phyloP scores from a whole-genome alignment of 1,284 basidiomycete species.

The Ustilago vetiveriae region DNA sequence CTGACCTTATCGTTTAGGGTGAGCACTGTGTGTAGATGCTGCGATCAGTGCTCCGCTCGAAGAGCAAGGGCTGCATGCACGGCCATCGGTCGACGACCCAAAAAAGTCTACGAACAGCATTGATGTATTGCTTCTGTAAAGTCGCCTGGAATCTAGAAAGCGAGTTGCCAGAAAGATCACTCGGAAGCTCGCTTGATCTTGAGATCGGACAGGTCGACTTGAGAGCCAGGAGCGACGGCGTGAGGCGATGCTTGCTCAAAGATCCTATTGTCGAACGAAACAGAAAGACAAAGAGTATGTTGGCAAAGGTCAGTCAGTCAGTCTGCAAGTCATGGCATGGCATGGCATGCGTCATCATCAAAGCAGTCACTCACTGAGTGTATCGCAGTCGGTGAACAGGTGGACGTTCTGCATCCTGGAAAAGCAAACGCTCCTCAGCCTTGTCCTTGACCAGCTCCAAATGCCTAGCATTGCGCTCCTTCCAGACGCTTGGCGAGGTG shows the following conservation, averaged over 20 bases:
- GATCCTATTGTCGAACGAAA: conserved; percentile 18
- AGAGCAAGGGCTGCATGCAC: too few relatives aligned
- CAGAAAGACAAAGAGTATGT: too few relatives aligned
- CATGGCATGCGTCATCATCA: too few relatives aligned
- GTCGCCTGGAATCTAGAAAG: conserved; percentile 3
- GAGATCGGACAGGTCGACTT: conserved; percentile 60
- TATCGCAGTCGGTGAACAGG: conserved; percentile 56
- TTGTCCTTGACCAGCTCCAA: conserved; percentile 49
- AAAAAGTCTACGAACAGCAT: not conserved
- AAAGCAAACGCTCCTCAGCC: conserved; percentile 56
- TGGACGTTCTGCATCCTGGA: conserved; percentile 60
- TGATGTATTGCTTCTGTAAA: conserved; percentile 19
- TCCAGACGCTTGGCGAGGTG: conserved; percentile 42
- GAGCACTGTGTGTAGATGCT: too few relatives aligned
- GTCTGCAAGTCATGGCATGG: too few relatives aligned
- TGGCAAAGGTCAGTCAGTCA: not conserved
- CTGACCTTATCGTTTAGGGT: too few relatives aligned
- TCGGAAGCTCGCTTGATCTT: conserved; percentile 57
- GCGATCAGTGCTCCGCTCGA: too few relatives aligned
- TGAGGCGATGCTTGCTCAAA: conserved; percentile 64
- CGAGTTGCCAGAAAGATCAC: not conserved
- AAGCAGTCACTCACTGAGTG: conserved; percentile 41
- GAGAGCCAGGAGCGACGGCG: conserved; percentile 44
- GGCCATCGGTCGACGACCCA: too few relatives aligned
- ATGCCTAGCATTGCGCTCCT: conserved; percentile 52